Base-by-base conservation (phyloP, 1,284 basidiomycete species). In the Austroboletus rostrupii region DNA sequence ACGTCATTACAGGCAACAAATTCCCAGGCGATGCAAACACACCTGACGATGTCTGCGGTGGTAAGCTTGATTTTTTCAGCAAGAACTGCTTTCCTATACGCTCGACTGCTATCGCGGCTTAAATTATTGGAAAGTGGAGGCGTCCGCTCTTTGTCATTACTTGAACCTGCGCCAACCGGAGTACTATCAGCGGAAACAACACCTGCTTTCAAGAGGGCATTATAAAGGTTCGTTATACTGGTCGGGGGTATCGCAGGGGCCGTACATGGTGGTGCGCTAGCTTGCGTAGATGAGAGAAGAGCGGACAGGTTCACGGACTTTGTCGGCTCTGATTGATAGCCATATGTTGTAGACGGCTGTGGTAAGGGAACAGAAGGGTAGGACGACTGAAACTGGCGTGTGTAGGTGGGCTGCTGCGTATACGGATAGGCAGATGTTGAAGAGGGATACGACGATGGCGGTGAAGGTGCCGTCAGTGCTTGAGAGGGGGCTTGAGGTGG, bases 1-100 rank as follows among this genome's bases (percentile, higher is more conserved):
- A 55, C 48, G 37, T 45, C 53, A 38, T 60, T 32, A 33, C 50
- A 46, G 53, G 40, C 9, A 44, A 7, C 17, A 14, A 44, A 48
- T 59, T 16, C 5, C 16, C 28, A 33, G 3, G 12, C 37, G 20
- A 44, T 20, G 21, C 33, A 6, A 80, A 52, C 56, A 6, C 72
- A 93, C 86, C 77, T 85, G 45, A 80, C 77, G 38, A 96, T 81
- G 59, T 92, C 91, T 16, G 81, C 67, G 42, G 78, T 82, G 1
- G 80, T 83, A 36, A 96, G 73, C 49, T 78, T 80, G 48, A 95
- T 75, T 49, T 81, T 77, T 54, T 90, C 77, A 5, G 76, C 71
- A 16, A 97, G 71, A 12, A 97, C 79, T 28, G 78, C 73, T 51
- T 81, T 78, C 57, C 90, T 79, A 66, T 97, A 95, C 28, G 76